Percentiles rank a stretch among this genome's conserved stretches.
These are phyloP conservation scores for Amphicarpaea edgeworthii DNA, from an alignment of 306 rosid genomes.

Conservation along the genomic window DNA sequence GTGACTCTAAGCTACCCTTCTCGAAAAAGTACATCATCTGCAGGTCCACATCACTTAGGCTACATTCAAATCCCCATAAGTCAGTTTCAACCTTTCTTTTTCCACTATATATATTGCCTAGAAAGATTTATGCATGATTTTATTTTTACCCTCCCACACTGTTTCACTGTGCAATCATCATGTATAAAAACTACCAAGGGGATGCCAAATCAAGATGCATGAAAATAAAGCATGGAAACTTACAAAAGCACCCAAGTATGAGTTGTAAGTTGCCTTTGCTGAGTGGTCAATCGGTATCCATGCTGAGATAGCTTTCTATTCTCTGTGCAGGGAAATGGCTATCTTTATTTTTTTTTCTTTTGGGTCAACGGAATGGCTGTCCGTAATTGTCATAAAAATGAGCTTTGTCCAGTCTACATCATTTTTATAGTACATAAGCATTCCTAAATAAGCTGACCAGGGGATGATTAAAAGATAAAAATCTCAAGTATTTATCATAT, in stretches of 20 bases:
- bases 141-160: conserved; percentile 1
- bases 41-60: conserved; percentile 39
- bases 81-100: conserved; percentile 20
- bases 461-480: not conserved
- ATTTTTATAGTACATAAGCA: not conserved
- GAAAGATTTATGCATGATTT: conserved; percentile 19
- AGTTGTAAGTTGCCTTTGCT: conserved; percentile 43
- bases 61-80: conserved; percentile 36
- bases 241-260: conserved; percentile 6
- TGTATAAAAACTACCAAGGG: not conserved
- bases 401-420: conserved; percentile 18
- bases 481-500: not conserved
- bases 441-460: not conserved
- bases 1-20: conserved; percentile 61
- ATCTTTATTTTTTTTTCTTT: not conserved
- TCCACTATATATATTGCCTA: conserved; percentile 5
- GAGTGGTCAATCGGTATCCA: conserved; percentile 18
- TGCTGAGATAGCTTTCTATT: conserved; percentile 12
- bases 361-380: conserved; percentile 35
- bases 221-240: conserved; percentile 10
- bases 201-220: not conserved
- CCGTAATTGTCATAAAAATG: conserved; percentile 34
- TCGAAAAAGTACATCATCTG: conserved; percentile 43
- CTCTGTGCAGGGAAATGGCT: conserved; percentile 33
- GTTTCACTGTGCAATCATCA: conserved; percentile 17